Evolutionary conservation across 257 asterid species (phyloP), one percentile per base, ranked within the genome.

Genomic region (Capsicum pubescens): DNA sequence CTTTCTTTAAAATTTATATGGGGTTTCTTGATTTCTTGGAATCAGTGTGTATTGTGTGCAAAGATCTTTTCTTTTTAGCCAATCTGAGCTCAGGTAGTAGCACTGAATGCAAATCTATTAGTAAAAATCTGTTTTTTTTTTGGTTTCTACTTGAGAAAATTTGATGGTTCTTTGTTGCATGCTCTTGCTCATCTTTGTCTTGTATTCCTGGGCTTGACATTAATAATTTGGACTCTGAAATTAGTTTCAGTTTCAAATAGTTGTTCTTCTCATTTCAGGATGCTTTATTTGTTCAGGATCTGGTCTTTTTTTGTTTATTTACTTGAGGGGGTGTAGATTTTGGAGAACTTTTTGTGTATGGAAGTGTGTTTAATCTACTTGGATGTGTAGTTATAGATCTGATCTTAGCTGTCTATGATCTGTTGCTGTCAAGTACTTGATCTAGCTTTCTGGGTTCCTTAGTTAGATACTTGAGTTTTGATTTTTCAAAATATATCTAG

Each of bases 201-300:
- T n/a, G 80, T 19, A n/a, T 72, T 7, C 14, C 61, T 50, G 46
- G 2, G 15, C 16, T 15, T 69, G 35, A 42, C 42, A 39, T 69
- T 4, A 69, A 39, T 39, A 69, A 16, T 69, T 39, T 39, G 32
- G 26, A 1, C 55, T 0, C 78, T 69, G 4, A 69, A 39, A 19
- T 69, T 69, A 39, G 60, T 50, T 52, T 50, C 4, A 12, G 61
- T 50, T 21, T 52, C 19, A 19, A 7, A 1, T 50, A 74, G 11
- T 19, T 50, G 21, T 21, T 21, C 4, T 74, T 7, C 50, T 74
- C 39, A 74, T 74, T 74, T 0, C 21, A 74, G 19, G 80, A 21
- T 74, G 70, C 69, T 61, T 36, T 86, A 16, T 56, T 44, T 60
- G 58, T 59, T 64, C 32, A 70, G 71, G 70, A 39, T 72, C 82